A percentile compares a stretch with the other conserved stretches of the same genome.
phyloP scores from a whole-genome alignment of 75 land plant species.

The Pseudotsuga menziesii region DNA sequence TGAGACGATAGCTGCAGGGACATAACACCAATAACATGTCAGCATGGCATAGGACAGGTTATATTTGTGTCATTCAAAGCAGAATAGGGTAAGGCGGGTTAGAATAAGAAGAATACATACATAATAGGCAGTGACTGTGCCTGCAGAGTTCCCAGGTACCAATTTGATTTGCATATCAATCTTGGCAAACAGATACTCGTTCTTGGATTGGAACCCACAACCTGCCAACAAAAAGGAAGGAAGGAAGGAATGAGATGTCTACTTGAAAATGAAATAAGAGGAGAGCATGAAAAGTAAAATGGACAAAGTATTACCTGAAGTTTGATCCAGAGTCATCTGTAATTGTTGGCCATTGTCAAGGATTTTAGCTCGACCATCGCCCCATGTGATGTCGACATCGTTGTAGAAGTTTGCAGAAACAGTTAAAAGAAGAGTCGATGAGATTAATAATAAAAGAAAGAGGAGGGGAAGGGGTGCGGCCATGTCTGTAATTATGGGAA shows the following conservation, averaged over 20 bases:
- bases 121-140: slow-evolving; percentile 38
- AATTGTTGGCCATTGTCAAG: slow-evolving; percentile 24
- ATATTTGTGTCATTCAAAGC: not conserved
- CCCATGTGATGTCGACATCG: slow-evolving; percentile 33
- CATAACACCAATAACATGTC: slow-evolving; percentile 20
- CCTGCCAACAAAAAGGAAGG: too few relatives aligned
- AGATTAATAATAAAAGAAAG: too few relatives aligned
- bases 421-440: too few relatives aligned
- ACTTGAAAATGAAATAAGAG: not conserved
- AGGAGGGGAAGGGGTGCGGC: too few relatives aligned
- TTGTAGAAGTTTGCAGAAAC: slow-evolving; percentile 14
- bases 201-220: slow-evolving; percentile 35
- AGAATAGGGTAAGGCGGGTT: not conserved
- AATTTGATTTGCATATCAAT: slow-evolving; percentile 42
- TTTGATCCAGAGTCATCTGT: slow-evolving; percentile 28
- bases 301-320: slow-evolving; percentile 11
- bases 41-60: not conserved
- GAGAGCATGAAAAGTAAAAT: not conserved
- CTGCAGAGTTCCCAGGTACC: slow-evolving; percentile 42
- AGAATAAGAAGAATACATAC: slow-evolving; percentile 7
- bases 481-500: too few relatives aligned
- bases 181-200: slow-evolving; percentile 27
- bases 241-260: too few relatives aligned
- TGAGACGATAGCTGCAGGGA: slow-evolving; percentile 30
- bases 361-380: slow-evolving; percentile 19